These are phyloP conservation scores for Penicillium paradoxum DNA, from an alignment of 495 filamentous ascomycete species.

Conservation along the genomic window DNA sequence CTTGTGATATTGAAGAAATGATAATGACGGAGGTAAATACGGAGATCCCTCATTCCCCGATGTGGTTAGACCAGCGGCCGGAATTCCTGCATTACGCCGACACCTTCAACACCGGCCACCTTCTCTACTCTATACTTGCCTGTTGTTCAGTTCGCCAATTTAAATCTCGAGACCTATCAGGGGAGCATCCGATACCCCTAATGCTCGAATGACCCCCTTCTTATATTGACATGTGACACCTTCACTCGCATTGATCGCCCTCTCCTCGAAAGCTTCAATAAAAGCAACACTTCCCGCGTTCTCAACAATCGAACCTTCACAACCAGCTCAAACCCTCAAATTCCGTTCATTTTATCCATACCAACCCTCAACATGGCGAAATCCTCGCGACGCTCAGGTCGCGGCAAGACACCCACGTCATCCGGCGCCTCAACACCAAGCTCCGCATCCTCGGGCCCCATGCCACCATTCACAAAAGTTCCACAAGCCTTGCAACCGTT, in stretches of 20 bases:
- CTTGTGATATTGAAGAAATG: not conserved
- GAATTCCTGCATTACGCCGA: conserved; percentile 5
- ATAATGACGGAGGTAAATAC: conserved; percentile 13
- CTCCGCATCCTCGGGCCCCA: conserved; percentile 36
- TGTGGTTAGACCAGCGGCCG: conserved; percentile 13
- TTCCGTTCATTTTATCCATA: not conserved
- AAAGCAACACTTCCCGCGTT: not conserved
- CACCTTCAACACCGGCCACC: not conserved
- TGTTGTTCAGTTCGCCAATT: not conserved
- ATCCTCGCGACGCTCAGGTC: conserved; percentile 29
- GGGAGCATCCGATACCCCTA: conserved; percentile 3
- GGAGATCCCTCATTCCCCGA: conserved; percentile 25
- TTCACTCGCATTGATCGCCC: conserved; percentile 26
- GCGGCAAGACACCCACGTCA: conserved; percentile 27
- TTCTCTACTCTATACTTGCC: not conserved
- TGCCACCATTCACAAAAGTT: conserved; percentile 59
- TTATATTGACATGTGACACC: conserved; percentile 31
- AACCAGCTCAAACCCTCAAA: not conserved
- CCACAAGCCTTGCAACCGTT: conserved; percentile 56
- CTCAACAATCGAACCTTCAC: not conserved
- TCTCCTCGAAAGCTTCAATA: conserved; percentile 12
- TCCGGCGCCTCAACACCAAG: conserved; percentile 36
- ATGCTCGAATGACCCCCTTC: conserved; percentile 7
- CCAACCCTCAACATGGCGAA: conserved; percentile 31
- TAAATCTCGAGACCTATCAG: conserved; percentile 6